A percentile compares a stretch with the other conserved stretches of the same genome.
These are phyloP conservation scores for Saccharomycopsis fibuligera DNA, from an alignment of 805 yeast genomes.

Conservation along the genomic window DNA sequence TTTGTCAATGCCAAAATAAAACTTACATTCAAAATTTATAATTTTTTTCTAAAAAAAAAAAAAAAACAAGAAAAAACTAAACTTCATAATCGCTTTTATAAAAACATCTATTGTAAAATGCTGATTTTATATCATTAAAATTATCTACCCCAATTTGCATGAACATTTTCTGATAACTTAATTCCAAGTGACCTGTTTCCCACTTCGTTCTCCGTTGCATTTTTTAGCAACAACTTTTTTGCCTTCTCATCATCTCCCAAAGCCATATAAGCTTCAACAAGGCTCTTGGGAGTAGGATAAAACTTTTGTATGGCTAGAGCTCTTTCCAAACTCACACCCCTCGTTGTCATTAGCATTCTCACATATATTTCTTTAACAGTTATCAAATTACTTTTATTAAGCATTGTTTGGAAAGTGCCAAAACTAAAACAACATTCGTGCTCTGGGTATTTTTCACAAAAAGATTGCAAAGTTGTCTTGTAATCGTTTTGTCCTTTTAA, in stretches of 20 bases:
- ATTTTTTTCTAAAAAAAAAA: too few relatives aligned
- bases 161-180: constrained; percentile 15
- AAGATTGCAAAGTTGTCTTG: constrained; percentile 33
- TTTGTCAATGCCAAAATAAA: too few relatives aligned
- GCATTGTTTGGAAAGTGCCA: constrained; percentile 54
- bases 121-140: too few relatives aligned
- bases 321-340: constrained; percentile 80
- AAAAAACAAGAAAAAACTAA: too few relatives aligned
- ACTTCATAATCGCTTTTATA: too few relatives aligned
- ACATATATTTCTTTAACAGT: constrained; percentile 74
- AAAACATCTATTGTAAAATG: too few relatives aligned
- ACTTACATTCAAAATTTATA: too few relatives aligned
- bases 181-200: constrained; percentile 17
- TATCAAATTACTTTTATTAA: constrained; percentile 63
- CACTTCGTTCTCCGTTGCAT: constrained; percentile 12
- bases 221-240: constrained; percentile 9
- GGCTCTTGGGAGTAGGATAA: constrained; percentile 61
- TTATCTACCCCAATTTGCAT: constrained; percentile 19
- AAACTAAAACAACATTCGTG: constrained; percentile 40
- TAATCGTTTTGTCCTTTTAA: constrained; percentile 48
- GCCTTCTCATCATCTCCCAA: constrained; percentile 6
- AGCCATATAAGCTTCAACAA: constrained; percentile 43
- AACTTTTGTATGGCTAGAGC: constrained; percentile 69
- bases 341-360: constrained; percentile 67
- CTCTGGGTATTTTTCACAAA: constrained; percentile 40